Evolutionary conservation across 2,329 filamentous ascomycete species (phyloP), one percentile per base, ranked within the genome.

Genomic region (Exserohilum rostratum): DNA sequence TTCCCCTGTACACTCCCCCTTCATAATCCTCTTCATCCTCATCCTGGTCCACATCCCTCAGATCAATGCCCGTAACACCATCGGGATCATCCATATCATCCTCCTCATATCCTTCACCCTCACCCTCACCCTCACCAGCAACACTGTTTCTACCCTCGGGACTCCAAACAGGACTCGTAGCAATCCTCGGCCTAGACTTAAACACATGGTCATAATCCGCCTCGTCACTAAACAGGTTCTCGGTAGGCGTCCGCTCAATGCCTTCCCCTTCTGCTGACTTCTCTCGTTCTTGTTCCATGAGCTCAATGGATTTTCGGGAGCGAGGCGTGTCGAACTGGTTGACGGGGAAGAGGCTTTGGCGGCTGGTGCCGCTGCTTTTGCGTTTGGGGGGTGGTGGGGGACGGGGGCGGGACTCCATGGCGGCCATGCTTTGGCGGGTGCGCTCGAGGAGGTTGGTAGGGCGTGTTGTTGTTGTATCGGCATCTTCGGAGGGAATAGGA

Each of bases 151-250:
- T 50, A 13, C 48, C 61, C 9, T 58, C 61, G 12, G 71, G 70
- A 47, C 64, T 67, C 44, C 71, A 72, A 1, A 86, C 72, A 1
- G 92, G 91, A 71, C 91, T 96, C 10, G 85, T 85, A 60, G 88
- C 87, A 62, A 97, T 86, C 73, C 87, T 89, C 0, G 93, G 93
- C 61, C 93, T 78, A 60, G 90, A 93, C 76, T 88, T 90, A 72
- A 97, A 97, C 1, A 96, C 88, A 22, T 88, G 89, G 55, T 90
- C 88, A 73, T 91, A 90, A 56, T 96, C 91, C 3, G 83, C 81
- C 61, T 91, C 87, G 50, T 87, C 83, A 13, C 82, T 82, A 25
- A 96, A 87, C 35, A 96, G 76, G 60, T 88, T 84, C 67, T 93
- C 88, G 0, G 83, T 81, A 7, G 90, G 81, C 1, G 86, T 81